Evolutionary conservation across 2,329 filamentous ascomycete genomes (phyloP).

Genomic region (Ophiostoma triangulosporum): DNA sequence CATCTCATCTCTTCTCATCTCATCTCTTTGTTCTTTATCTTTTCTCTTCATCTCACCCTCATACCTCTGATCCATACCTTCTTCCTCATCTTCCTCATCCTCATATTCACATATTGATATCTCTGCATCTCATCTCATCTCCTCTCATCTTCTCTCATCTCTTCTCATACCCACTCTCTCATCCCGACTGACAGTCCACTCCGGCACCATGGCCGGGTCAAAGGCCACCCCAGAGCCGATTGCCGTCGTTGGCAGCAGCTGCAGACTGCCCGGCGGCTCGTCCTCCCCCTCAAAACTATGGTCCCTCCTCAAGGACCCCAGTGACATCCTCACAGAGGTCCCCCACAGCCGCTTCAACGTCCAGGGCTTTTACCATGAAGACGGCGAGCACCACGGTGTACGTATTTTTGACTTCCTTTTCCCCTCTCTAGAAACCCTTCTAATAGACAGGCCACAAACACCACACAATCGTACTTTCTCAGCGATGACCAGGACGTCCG

Average conservation of each 20-base stretch:
- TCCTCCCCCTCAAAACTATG: slow-evolving; percentile 12
- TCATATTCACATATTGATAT: no score
- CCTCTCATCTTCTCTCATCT: not conserved
- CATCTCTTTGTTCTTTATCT: not conserved
- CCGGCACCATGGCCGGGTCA: not conserved
- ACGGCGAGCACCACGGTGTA: slow-evolving; percentile 10
- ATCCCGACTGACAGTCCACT: not conserved
- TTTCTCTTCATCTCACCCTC: not conserved
- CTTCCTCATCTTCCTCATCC: not conserved
- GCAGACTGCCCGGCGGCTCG: slow-evolving; percentile 11
- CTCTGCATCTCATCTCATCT: not conserved
- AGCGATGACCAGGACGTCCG: slow-evolving; percentile 17
- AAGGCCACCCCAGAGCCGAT: slow-evolving; percentile 10
- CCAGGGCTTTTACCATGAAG: slow-evolving; percentile 8
- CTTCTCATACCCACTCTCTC: not conserved
- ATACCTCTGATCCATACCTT: no score
- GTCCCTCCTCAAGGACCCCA: slow-evolving; percentile 7
- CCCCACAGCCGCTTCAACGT: slow-evolving; percentile 11
- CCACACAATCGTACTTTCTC: slow-evolving; percentile 19
- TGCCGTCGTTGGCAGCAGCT: slow-evolving; percentile 12
- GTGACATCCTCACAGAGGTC: slow-evolving; percentile 3
- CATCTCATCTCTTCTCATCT: no score
- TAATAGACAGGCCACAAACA: slow-evolving; percentile 5
- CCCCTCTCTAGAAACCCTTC: not conserved
- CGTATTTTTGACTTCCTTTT: not conserved